Conservation (phyloP, 2,329 filamentous ascomycete genomes). For the Dothistroma pini region DNA sequence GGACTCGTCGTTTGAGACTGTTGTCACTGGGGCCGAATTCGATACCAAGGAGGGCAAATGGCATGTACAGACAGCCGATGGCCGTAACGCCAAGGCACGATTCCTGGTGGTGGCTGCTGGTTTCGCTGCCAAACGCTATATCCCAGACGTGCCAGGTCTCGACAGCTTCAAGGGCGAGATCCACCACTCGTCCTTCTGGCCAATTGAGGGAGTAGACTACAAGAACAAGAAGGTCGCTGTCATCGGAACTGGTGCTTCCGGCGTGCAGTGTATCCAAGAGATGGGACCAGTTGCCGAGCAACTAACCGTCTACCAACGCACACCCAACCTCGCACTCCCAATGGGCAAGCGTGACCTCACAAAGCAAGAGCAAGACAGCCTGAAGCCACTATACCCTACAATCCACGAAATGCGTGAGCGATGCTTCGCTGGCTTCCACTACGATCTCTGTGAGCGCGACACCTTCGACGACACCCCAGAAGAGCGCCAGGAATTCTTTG, state of each 20-base stretch:
- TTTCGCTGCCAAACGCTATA: conserved; percentile 59
- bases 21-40: conserved; percentile 52
- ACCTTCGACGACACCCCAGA: conserved; percentile 48
- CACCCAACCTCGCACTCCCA: conserved; percentile 62
- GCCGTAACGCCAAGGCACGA: conserved; percentile 48
- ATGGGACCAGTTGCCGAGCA: conserved; percentile 43
- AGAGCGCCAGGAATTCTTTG: conserved; percentile 43
- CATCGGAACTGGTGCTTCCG: conserved; percentile 62
- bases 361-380: conserved; percentile 49
- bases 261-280: conserved; percentile 60
- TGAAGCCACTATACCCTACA: conserved; percentile 40
- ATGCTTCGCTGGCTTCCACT: conserved; percentile 58
- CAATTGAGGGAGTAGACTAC: conserved; percentile 49
- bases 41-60: conserved; percentile 49
- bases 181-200: conserved; percentile 43
- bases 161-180: conserved; percentile 58
- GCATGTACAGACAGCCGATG: conserved; percentile 51
- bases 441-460: conserved; percentile 52
- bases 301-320: conserved; percentile 62
- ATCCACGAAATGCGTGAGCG: conserved; percentile 54
- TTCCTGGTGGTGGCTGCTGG: conserved; percentile 55
- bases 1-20: conserved; percentile 55
- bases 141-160: conserved; percentile 58
- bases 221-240: conserved; percentile 57
- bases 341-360: conserved; percentile 54